Evolutionary conservation across 2,329 filamentous ascomycete species (phyloP), one percentile per base, ranked within the genome.

Genomic region (Cercospora nicotianae): DNA sequence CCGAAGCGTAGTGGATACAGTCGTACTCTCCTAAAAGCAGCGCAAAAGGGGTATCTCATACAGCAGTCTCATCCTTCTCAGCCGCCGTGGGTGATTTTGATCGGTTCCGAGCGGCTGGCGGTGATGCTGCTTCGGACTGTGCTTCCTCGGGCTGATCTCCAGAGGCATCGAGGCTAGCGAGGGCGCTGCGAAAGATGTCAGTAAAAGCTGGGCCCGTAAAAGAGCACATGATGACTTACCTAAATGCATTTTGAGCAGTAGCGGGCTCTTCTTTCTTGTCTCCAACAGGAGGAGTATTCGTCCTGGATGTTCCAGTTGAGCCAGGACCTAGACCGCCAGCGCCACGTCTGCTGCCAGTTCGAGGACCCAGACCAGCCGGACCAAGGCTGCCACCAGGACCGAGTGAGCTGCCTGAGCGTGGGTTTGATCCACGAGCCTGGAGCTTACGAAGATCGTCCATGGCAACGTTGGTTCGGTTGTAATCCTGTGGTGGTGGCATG

Each of bases 391-490:
- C 94, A 63, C 91, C 90, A 12, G 95, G 94, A 31, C 93, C 94
- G 72, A 98, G 87, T 13, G 85, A 84, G 42, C 79, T 79, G 67
- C 74, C 76, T 9, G 82, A 89, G 81, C 85, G 88, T 71, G 83
- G 86, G 85, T 78, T 89, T 77, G 70, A 86, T 83, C 83, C 85
- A 86, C 91, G 92, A 74, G 84, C 85, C 64, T 87, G 85, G 48
- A 99, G 87, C 75, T 93, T 92, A 71, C 92, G 90, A 68, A 99
- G 87, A 78, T 99, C 95, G 75, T 97, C 94, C 83, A 93, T 93
- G 69, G 89, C 92, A 72, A 99, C 91, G 75, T 91, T 91, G 83
- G 95, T 97, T 74, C 87, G 87, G 61, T 86, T 85, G 76, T 87
- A 89, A 75, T 91, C 89, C 65, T 86, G 86, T 63, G 91, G 92